Percentiles rank a stretch among this genome's conserved stretches.
Evolutionary conservation across 1,284 basidiomycete species (phyloP).

Genomic region (Ustilago vetiveriae): DNA sequence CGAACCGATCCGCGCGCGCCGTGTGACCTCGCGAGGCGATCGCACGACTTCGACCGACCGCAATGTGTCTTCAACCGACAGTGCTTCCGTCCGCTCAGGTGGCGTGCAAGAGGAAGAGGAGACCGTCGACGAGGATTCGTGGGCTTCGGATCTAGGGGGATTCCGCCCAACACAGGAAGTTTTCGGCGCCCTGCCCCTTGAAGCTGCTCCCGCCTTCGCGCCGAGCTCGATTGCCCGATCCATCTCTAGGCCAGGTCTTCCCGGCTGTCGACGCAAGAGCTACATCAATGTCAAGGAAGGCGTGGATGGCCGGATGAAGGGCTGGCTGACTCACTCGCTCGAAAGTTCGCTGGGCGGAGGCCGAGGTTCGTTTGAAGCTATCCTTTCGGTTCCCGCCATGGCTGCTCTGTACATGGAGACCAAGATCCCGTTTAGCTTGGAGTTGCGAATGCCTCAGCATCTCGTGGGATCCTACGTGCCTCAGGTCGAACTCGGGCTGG

Average conservation of each 20-base stretch:
- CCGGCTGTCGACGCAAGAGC: constrained; percentile 34
- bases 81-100: constrained; percentile 12
- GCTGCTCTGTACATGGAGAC: constrained; percentile 53
- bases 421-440: constrained; percentile 47
- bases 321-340: constrained; percentile 47
- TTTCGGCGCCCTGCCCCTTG: constrained; percentile 40
- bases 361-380: constrained; percentile 34
- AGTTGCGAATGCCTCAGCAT: constrained; percentile 37
- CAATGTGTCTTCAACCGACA: constrained; percentile 6
- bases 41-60: constrained; percentile 16
- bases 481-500: constrained; percentile 32
- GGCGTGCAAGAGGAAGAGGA: constrained; percentile 33
- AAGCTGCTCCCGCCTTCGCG: constrained; percentile 13
- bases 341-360: constrained; percentile 26
- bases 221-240: constrained; percentile 16
- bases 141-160: constrained; percentile 41
- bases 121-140: constrained; percentile 38
- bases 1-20: constrained; percentile 27
- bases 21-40: constrained; percentile 18
- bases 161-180: constrained; percentile 39
- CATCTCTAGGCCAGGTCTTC: constrained; percentile 13
- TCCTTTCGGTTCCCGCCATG: constrained; percentile 48
- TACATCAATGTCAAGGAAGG: constrained; percentile 52
- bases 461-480: constrained; percentile 26
- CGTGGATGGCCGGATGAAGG: constrained; percentile 49